phyloP scores from a whole-genome alignment of 306 rosid genomes.

The Myrica gale region DNA sequence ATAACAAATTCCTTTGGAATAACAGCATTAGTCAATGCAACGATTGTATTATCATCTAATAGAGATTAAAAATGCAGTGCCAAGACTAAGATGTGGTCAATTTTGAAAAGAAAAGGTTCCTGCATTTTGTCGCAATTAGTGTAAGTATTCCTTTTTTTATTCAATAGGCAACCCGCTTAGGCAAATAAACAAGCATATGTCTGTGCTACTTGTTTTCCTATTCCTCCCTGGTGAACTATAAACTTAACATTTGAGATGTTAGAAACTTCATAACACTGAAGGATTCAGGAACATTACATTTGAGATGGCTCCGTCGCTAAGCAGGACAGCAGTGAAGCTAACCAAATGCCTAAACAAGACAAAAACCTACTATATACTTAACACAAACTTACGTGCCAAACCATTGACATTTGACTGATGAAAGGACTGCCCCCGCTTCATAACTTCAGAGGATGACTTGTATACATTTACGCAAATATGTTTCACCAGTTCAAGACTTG shows the following conservation, averaged over 20 bases:
- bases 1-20: too few species aligned
- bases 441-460: not conserved
- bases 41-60: too few species aligned
- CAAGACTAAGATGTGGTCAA: not conserved
- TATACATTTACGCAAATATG: not conserved
- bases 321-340: conserved; percentile 1
- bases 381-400: not conserved
- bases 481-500: not conserved
- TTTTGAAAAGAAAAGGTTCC: not conserved
- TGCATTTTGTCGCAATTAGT: not conserved
- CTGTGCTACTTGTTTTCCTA: not conserved
- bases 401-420: too few species aligned
- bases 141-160: not conserved
- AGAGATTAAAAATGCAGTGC: not conserved
- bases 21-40: too few species aligned
- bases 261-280: not conserved
- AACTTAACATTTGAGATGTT: not conserved
- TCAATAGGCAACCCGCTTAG: not conserved
- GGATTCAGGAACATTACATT: not conserved
- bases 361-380: conserved; percentile 12
- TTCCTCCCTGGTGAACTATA: not conserved
- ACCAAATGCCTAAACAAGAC: conserved; percentile 9
- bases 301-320: conserved; percentile 5
- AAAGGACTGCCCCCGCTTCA: too few species aligned
- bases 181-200: not conserved